These are phyloP conservation scores for Melampsora americana DNA, from an alignment of 1,284 basidiomycete species.

Conservation along the genomic window DNA sequence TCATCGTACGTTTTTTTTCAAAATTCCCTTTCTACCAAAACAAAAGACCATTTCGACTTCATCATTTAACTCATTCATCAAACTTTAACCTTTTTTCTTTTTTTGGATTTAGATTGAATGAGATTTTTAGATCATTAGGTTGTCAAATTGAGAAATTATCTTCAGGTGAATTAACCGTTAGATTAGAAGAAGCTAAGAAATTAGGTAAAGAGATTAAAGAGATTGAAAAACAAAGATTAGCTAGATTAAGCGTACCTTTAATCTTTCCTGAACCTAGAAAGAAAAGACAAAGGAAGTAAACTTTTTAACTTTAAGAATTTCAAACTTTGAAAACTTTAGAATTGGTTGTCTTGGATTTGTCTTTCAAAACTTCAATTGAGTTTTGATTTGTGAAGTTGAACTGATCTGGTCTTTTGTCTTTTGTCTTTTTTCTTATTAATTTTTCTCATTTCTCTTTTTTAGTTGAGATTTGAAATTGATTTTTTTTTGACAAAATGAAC, in stretches of 20 bases:
- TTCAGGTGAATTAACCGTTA: background rate
- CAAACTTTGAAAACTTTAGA: too few species aligned
- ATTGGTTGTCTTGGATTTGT: too few species aligned
- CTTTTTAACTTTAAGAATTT: too few species aligned
- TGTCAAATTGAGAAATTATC: conserved; percentile 20
- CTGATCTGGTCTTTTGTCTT: too few species aligned
- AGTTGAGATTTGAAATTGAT: too few species aligned
- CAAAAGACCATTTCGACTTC: background rate
- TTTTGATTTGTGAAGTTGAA: too few species aligned
- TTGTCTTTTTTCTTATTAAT: too few species aligned
- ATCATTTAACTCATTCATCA: too few species aligned
- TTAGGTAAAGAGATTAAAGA: background rate
- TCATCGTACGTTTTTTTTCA: background rate
- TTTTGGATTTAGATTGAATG: background rate
- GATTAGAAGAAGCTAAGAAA: background rate
- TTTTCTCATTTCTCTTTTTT: too few species aligned
- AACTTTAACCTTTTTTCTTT: background rate
- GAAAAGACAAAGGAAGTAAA: conserved; percentile 6
- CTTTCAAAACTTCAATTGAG: too few species aligned
- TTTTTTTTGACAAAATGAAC: too few species aligned
- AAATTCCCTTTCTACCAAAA: background rate
- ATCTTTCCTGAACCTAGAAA: conserved; percentile 27
- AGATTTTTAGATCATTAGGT: conserved; percentile 20
- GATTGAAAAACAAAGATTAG: conserved; percentile 5
- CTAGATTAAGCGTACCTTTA: conserved; percentile 16